Percentiles rank a stretch among this genome's conserved stretches.
Evolutionary conservation across 306 rosid species (phyloP).

Genomic region (Cercis canadensis): DNA sequence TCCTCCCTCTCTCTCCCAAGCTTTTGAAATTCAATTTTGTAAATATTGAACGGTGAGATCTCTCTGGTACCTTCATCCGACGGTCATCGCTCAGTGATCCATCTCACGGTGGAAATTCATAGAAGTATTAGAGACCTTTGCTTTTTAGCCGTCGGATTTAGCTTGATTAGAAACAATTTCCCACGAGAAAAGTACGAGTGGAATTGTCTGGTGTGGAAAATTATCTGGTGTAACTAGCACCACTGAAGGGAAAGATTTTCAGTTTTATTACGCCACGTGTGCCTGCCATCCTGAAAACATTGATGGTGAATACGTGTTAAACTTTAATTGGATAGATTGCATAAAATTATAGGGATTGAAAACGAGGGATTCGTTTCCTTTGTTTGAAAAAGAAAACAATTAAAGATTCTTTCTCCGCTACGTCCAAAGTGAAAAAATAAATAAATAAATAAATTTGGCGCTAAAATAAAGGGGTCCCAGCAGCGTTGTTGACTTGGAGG

Average conservation of each 20-base stretch:
- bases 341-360: background rate
- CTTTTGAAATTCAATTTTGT: constrained; percentile 97
- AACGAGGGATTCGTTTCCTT: constrained; percentile 12
- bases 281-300: too few species aligned
- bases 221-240: constrained; percentile 14
- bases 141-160: constrained; percentile 56
- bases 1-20: constrained; percentile 91
- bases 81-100: constrained; percentile 27
- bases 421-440: constrained; percentile 27
- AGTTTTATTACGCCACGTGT: constrained; percentile 25
- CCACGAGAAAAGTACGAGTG: constrained; percentile 25
- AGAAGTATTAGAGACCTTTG: constrained; percentile 36
- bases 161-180: constrained; percentile 24
- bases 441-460: constrained; percentile 50
- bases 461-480: constrained; percentile 47
- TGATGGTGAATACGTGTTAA: constrained; percentile 21
- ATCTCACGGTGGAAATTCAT: constrained; percentile 63
- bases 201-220: background rate
- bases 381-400: too few species aligned
- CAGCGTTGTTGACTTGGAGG: constrained; percentile 39
- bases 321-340: background rate
- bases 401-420: constrained; percentile 30
- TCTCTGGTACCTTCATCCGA: constrained; percentile 38
- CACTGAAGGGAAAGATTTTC: background rate
- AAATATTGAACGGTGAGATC: constrained; percentile 71